A percentile compares a stretch with the other conserved stretches of the same genome.
phyloP scores from a whole-genome alignment of 306 rosid species.

The Vigna angularis region DNA sequence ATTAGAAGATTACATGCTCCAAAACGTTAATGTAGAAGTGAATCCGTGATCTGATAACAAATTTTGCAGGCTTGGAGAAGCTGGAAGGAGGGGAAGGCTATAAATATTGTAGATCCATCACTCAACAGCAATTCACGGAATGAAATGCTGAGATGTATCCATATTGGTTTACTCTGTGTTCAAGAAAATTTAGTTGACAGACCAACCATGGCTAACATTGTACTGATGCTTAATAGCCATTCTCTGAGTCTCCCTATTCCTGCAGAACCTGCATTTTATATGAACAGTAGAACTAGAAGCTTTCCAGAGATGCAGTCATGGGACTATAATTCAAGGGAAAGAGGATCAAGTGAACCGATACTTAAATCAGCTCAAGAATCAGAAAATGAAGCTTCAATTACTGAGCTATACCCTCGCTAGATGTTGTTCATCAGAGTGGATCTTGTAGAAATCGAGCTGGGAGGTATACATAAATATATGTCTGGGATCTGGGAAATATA shows the following conservation, averaged over 20 bases:
- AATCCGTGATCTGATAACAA: not conserved
- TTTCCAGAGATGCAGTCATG: not conserved
- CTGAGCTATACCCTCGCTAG: not conserved
- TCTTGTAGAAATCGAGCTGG: no score
- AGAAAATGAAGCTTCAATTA: not conserved
- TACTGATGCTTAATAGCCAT: not conserved
- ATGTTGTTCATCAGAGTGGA: not conserved
- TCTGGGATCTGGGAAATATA: no score
- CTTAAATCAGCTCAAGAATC: not conserved
- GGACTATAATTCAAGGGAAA: not conserved
- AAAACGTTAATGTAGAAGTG: no score
- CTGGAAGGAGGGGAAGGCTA: not conserved
- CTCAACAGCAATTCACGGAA: not conserved
- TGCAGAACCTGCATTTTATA: not conserved
- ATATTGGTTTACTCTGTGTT: not conserved
- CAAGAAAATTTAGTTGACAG: not conserved
- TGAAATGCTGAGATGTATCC: conserved; percentile 11
- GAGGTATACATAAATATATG: no score
- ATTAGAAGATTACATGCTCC: not conserved
- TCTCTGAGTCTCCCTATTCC: not conserved
- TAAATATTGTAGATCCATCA: not conserved
- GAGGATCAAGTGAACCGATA: not conserved
- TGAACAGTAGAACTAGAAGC: not conserved
- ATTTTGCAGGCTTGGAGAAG: not conserved
- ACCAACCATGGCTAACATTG: not conserved